Conservation (phyloP, 2,329 filamentous ascomycete species). For the Arthrinium puccinioides region DNA sequence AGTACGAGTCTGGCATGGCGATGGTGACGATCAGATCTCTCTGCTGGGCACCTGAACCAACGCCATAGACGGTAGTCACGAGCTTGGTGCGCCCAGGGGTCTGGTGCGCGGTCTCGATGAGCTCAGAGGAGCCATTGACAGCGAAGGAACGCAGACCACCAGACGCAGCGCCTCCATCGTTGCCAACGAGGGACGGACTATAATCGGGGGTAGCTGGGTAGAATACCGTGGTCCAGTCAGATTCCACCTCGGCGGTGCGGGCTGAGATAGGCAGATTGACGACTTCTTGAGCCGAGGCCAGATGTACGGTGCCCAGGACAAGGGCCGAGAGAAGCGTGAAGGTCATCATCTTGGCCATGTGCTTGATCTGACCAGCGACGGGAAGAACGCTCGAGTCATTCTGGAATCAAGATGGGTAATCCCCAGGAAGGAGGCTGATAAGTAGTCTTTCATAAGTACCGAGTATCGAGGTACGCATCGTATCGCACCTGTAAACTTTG, state of each 20-base stretch:
- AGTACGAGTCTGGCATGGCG: slow-evolving; percentile 32
- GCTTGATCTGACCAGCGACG: no score
- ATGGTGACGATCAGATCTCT: slow-evolving; percentile 33
- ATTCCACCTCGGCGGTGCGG: slow-evolving; percentile 28
- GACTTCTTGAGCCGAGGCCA: no score
- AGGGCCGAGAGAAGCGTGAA: no score
- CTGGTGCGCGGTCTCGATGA: slow-evolving; percentile 23
- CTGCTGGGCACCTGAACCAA: slow-evolving; percentile 13
- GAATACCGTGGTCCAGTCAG: slow-evolving; percentile 32
- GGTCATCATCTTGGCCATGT: no score
- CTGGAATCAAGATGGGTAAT: no score
- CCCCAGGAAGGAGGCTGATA: no score
- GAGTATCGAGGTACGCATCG: no score
- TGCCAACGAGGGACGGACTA: slow-evolving; percentile 37
- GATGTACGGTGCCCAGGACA: no score
- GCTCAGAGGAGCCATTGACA: slow-evolving; percentile 19
- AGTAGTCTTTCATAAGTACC: no score
- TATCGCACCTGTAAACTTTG: no score
- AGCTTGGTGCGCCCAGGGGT: slow-evolving; percentile 38
- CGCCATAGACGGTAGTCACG: slow-evolving; percentile 28
- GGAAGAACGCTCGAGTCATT: no score
- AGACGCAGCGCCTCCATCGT: slow-evolving; percentile 34
- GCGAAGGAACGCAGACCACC: slow-evolving; percentile 34
- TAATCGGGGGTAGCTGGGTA: slow-evolving; percentile 19
- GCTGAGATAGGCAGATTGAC: slow-evolving; percentile 16